Percentiles rank a stretch among this genome's conserved stretches.
Evolutionary conservation across 305 asterid genomes (phyloP).

Genomic region (Fraxinus sp.): DNA sequence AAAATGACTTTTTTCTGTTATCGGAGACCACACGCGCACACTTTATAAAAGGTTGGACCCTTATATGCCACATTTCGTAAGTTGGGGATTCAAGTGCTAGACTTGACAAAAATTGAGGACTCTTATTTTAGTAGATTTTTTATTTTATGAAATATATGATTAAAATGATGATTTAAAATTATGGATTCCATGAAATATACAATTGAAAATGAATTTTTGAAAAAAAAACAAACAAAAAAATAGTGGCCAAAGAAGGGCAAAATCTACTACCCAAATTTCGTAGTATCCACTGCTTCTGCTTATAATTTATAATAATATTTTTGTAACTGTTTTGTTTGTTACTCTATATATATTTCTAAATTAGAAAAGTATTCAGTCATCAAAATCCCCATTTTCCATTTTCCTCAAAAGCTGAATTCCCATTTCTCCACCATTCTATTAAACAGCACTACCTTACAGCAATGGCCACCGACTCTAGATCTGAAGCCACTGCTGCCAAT

Average conservation of each 20-base stretch:
- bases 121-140: background rate
- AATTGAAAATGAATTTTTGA: too few species aligned
- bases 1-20: too few species aligned
- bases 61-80: background rate
- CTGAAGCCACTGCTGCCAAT: slow-evolving; percentile 36
- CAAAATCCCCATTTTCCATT: background rate
- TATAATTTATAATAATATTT: too few species aligned
- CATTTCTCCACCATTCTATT: background rate
- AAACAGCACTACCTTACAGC: background rate
- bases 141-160: background rate
- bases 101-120: background rate
- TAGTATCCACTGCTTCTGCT: too few species aligned
- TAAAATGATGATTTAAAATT: background rate
- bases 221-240: too few species aligned
- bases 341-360: background rate
- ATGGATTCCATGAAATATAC: background rate
- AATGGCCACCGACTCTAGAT: slow-evolving; percentile 28
- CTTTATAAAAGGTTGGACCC: background rate
- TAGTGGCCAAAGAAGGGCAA: background rate
- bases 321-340: background rate
- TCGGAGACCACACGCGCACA: background rate
- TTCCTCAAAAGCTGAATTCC: background rate
- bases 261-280: background rate
- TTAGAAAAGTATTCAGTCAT: background rate
- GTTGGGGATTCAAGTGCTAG: background rate